These are phyloP conservation scores for Phytophthora megakarya DNA, from an alignment of 352 stramenopile species.

Conservation along the genomic window DNA sequence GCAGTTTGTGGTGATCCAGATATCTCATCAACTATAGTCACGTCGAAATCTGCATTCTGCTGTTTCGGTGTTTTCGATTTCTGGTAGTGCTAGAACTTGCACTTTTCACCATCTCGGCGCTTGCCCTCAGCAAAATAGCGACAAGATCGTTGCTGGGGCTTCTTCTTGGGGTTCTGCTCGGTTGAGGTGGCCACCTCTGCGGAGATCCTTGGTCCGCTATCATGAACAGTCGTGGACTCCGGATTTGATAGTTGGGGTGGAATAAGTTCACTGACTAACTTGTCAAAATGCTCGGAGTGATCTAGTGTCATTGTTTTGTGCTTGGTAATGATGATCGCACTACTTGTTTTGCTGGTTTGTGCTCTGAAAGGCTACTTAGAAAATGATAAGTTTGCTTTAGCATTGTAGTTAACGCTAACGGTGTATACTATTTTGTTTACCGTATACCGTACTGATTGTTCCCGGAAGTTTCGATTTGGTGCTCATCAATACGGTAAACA, in stretches of 20 bases:
- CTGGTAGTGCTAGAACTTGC: constrained; percentile 46
- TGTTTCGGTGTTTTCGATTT: constrained; percentile 14
- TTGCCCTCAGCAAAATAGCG: constrained; percentile 49
- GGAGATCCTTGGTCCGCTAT: neutral
- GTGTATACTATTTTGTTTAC: too few species aligned
- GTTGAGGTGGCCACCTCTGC: neutral
- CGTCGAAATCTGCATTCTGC: too few species aligned
- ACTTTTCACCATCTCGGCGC: constrained; percentile 55
- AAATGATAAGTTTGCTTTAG: constrained; percentile 2
- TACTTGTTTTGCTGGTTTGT: constrained; percentile 3
- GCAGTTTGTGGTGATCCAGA: too few species aligned
- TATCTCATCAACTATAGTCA: too few species aligned
- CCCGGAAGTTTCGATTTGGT: neutral
- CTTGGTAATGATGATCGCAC: constrained; percentile 13
- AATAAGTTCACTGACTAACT: too few species aligned
- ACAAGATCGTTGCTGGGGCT: constrained; percentile 34
- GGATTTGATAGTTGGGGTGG: too few species aligned
- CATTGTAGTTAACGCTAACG: too few species aligned
- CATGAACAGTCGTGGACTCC: constrained; percentile 25
- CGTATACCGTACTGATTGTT: too few species aligned
- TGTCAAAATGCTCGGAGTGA: constrained; percentile 50
- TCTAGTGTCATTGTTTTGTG: constrained; percentile 57
- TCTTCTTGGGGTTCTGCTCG: constrained; percentile 14
- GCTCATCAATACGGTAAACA: too few species aligned
- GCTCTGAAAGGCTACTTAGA: neutral